A percentile compares a stretch with the other conserved stretches of the same genome.
Evolutionary conservation across 75 land plant genomes (phyloP).

Genomic region (Chamaecyparis obtusa): DNA sequence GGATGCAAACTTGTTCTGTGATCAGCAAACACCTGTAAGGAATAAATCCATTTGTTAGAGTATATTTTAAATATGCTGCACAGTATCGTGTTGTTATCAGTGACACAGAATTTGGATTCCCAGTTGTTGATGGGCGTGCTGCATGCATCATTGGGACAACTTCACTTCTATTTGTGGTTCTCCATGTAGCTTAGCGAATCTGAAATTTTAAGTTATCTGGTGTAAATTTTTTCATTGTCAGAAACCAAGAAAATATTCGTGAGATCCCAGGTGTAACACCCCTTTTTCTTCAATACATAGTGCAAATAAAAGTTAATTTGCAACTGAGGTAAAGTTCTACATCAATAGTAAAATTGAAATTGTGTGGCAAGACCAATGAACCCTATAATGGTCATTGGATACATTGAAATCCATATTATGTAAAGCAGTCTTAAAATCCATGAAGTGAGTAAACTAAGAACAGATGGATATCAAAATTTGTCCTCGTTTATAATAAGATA

Average conservation of each 20-base stretch:
- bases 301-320: neutral
- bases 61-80: neutral
- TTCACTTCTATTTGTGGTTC: neutral
- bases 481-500: neutral
- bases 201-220: neutral
- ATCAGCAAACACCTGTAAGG: conserved; percentile 80
- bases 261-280: neutral
- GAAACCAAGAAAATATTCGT: neutral
- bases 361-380: neutral
- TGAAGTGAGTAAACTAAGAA: neutral
- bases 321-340: neutral
- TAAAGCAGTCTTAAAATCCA: neutral
- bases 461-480: neutral
- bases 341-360: neutral
- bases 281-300: neutral
- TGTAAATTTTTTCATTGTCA: neutral
- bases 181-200: neutral
- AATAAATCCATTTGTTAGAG: conserved; percentile 5
- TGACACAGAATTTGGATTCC: neutral
- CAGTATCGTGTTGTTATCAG: neutral
- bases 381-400: neutral
- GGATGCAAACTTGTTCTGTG: conserved; percentile 59
- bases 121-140: neutral
- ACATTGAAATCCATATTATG: neutral
- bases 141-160: neutral